These are phyloP conservation scores for Schrenkiella parvula DNA, from an alignment of 345 rosid species.

Conservation along the genomic window DNA sequence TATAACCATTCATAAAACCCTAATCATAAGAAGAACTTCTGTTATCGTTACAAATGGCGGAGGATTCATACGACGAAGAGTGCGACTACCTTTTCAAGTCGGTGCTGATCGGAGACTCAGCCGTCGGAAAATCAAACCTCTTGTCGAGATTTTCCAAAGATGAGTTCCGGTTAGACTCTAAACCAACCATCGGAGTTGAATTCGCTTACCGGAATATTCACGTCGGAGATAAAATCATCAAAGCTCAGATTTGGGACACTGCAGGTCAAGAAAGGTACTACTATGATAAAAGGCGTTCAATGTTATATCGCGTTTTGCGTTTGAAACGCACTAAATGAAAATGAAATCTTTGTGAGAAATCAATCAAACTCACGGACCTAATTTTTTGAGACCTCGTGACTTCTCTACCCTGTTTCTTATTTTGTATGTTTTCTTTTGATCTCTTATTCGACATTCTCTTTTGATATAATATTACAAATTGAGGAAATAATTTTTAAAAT, in stretches of 20 bases:
- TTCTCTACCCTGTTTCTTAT: constrained; percentile 6
- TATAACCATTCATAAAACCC: not conserved
- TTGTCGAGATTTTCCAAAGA: constrained; percentile 70
- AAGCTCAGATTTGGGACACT: constrained; percentile 93
- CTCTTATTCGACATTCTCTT: not conserved
- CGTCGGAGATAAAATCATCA: constrained; percentile 72
- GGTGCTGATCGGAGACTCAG: constrained; percentile 78
- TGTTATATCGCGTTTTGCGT: constrained; percentile 7
- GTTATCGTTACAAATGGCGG: constrained; percentile 15
- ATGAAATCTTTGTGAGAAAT: constrained; percentile 4
- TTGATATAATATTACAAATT: not conserved
- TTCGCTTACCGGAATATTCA: constrained; percentile 77
- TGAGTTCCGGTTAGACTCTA: constrained; percentile 81
- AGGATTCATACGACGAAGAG: constrained; percentile 70
- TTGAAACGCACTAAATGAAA: not conserved
- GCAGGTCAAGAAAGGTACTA: constrained; percentile 97
- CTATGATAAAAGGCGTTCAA: not conserved
- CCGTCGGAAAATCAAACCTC: constrained; percentile 84
- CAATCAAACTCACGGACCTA: constrained; percentile 9
- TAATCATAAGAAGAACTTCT: not conserved
- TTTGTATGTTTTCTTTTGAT: constrained; percentile 10
- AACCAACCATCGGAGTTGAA: constrained; percentile 90
- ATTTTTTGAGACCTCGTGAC: constrained; percentile 20
- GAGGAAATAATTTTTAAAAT: not conserved
- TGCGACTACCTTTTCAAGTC: constrained; percentile 86